Percentiles rank a stretch among this genome's conserved stretches.
Conservation (phyloP, 23 red algal genomes). For the Gracilariopsis chorda region DNA sequence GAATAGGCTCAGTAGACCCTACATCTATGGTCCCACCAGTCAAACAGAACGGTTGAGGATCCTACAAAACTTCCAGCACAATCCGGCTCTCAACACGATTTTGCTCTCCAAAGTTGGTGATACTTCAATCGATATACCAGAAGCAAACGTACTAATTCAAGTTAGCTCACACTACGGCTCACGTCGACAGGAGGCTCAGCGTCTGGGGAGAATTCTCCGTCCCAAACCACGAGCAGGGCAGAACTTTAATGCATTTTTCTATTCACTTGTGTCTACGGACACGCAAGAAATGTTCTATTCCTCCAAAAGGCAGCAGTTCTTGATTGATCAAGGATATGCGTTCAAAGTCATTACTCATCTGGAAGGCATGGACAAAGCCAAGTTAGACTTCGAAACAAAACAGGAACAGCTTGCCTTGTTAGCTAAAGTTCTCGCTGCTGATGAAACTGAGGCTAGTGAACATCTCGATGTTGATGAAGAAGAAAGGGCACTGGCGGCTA, state of each 20-base stretch:
- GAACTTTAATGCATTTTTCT: slow-evolving; percentile 99
- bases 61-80: slow-evolving; percentile 91
- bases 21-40: slow-evolving; percentile 93
- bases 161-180: slow-evolving; percentile 96
- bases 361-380: slow-evolving; percentile 81
- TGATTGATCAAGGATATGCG: slow-evolving; percentile 96
- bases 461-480: slow-evolving; percentile 59
- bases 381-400: slow-evolving; percentile 58
- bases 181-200: slow-evolving; percentile 97
- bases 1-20: slow-evolving; percentile 63
- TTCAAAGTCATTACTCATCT: slow-evolving; percentile 98
- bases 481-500: slow-evolving; percentile 22
- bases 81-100: slow-evolving; percentile 78
- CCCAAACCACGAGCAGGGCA: slow-evolving; percentile 95
- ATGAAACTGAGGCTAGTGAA: slow-evolving; percentile 89
- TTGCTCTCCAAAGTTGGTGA: slow-evolving; percentile 96
- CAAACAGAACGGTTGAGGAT: slow-evolving; percentile 94
- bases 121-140: slow-evolving; percentile 96
- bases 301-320: slow-evolving; percentile 94
- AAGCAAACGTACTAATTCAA: slow-evolving; percentile 98
- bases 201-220: slow-evolving; percentile 91
- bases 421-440: slow-evolving; percentile 76
- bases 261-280: slow-evolving; percentile 95
- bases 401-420: slow-evolving; percentile 80
- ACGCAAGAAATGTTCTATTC: slow-evolving; percentile 97